A percentile compares a stretch with the other conserved stretches of the same genome.
phyloP scores from a whole-genome alignment of 116 monocot genomes.

The Cymodocea nodosa region DNA sequence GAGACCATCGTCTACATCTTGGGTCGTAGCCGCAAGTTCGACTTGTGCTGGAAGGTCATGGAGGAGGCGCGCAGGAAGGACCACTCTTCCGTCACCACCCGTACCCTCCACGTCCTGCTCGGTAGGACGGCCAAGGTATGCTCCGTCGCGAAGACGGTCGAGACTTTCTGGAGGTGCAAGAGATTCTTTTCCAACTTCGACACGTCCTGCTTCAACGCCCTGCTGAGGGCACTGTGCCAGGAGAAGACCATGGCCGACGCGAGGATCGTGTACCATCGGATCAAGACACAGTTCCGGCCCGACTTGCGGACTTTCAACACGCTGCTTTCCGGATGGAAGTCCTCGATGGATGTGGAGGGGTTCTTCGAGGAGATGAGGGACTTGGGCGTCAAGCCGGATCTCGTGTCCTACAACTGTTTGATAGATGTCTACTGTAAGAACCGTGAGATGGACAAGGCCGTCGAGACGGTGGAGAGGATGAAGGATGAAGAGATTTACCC shows the following conservation, averaged over 20 bases:
- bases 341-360: conserved; percentile 47
- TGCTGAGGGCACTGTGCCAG: conserved; percentile 62
- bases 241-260: conserved; percentile 81
- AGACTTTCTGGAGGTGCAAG: conserved; percentile 45
- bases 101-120: conserved; percentile 52
- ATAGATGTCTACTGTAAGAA: conserved; percentile 78
- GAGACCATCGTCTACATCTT: conserved; percentile 84
- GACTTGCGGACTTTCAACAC: conserved; percentile 64
- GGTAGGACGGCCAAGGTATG: conserved; percentile 70
- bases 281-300: conserved; percentile 63
- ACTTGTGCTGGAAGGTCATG: conserved; percentile 33
- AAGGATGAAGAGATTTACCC: conserved; percentile 46
- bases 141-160: conserved; percentile 63
- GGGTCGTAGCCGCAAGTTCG: conserved; percentile 51
- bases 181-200: conserved; percentile 18
- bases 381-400: conserved; percentile 43
- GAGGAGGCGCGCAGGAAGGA: conserved; percentile 22
- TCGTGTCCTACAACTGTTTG: conserved; percentile 75
- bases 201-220: conserved; percentile 55
- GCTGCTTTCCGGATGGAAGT: conserved; percentile 67
- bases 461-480: conserved; percentile 51
- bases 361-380: conserved; percentile 74
- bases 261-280: conserved; percentile 50
- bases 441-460: conserved; percentile 35
- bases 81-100: conserved; percentile 28